A percentile compares a stretch with the other conserved stretches of the same genome.
Conservation (phyloP, 164 flowering plant species). For the Piper betle region DNA sequence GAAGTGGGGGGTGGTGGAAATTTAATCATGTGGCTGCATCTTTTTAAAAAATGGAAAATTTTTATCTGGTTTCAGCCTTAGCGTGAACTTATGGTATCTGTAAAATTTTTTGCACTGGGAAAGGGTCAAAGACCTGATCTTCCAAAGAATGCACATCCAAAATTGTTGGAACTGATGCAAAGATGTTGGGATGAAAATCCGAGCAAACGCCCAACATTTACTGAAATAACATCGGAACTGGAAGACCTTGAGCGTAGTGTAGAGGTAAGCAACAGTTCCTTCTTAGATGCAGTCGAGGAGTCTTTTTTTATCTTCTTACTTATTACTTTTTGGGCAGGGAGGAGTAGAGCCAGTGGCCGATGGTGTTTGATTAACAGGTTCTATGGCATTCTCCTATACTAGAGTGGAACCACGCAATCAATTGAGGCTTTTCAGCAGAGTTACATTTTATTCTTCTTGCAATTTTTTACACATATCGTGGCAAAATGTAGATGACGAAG, state of each 20-base stretch:
- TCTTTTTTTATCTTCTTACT: background rate
- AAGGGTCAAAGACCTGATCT: conserved; percentile 82
- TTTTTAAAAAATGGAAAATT: too few relatives aligned
- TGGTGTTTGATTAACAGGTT: background rate
- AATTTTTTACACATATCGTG: background rate
- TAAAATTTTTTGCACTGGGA: background rate
- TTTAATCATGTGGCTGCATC: too few relatives aligned
- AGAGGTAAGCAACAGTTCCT: conserved; percentile 22
- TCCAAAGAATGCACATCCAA: conserved; percentile 59
- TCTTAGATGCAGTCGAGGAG: background rate
- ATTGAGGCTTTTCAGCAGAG: background rate
- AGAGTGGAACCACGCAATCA: background rate
- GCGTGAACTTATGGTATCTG: background rate
- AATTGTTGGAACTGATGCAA: conserved; percentile 57
- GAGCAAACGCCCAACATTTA: conserved; percentile 53
- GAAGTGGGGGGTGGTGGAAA: too few relatives aligned
- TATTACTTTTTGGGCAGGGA: background rate
- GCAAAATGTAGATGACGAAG: background rate
- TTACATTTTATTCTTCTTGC: background rate
- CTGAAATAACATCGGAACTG: conserved; percentile 47
- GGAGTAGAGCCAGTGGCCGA: background rate
- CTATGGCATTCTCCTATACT: background rate
- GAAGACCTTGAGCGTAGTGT: conserved; percentile 36
- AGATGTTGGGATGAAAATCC: conserved; percentile 82
- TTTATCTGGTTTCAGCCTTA: background rate